Evolutionary conservation across 192 early-diverging fungal species (phyloP), one percentile per base, ranked within the genome.

Genomic region (Glomus cerebriforme): DNA sequence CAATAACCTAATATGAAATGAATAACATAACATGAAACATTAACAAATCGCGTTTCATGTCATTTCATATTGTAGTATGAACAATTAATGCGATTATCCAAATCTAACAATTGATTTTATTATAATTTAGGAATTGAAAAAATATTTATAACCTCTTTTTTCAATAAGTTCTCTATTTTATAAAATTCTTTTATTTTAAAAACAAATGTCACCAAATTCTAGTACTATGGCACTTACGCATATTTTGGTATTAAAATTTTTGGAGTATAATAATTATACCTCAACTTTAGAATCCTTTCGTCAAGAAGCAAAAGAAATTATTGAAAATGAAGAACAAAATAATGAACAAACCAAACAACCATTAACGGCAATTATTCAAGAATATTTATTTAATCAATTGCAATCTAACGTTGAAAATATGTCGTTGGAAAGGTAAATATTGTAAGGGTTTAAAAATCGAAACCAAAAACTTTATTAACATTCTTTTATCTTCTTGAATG

Each of bases 271-370:
- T 29, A 59, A 59, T 19, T 78, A 78, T 69, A 26, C 24, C 7
- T 58, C 68, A 31, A 37, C 77, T 13, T 39, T 78, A 13, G 49
- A 47, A 43, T 31, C 64, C 10, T 78, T 78, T 35, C 47, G 35
- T 24, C n/a, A 78, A 69, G 77, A 78, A 22, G 66, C 77, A 32
- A 37, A 39, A 45, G 54, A 68, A 54, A 69, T 58, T 29, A 67
- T 78, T 12, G 63, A 34, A 66, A 66, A 66, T 66, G 17, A 17
- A 10, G 6, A 39, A 68, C n/a, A 45, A 75, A 8, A 26, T 24
- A 27, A 35, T 43, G n/a, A 68, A 49, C 17, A 45, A 35, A 24
- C 39, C 7, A 37, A 32, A 17, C 59, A 67, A 69, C 39, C 39
- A 27, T 59, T 78, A 26, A 69, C 27, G 9, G 24, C 32, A 27